Evolutionary conservation across 768 basidiomycete genomes (phyloP).

Genomic region (Pleurotus citrinopileatus): DNA sequence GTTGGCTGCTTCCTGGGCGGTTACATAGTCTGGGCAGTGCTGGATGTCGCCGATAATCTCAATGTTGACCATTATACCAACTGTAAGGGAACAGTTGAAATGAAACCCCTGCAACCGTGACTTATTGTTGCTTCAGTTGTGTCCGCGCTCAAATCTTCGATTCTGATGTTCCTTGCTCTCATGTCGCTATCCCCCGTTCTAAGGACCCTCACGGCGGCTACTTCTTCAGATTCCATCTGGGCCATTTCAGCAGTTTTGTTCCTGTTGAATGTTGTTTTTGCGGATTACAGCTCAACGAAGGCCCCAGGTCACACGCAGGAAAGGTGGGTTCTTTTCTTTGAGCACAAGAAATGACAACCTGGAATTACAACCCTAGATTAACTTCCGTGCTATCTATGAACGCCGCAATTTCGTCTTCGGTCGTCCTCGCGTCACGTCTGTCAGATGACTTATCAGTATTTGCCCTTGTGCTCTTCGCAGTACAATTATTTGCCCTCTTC

Average conservation of each 20-base stretch:
- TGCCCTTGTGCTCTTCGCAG: constrained; percentile 80
- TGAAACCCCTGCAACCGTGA: constrained; percentile 17
- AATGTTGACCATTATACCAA: constrained; percentile 25
- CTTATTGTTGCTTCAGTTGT: not conserved
- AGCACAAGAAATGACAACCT: constrained; percentile 17
- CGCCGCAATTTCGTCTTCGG: constrained; percentile 88
- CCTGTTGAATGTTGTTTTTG: constrained; percentile 75
- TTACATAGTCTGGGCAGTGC: constrained; percentile 60
- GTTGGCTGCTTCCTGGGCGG: constrained; percentile 57
- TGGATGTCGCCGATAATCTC: constrained; percentile 30
- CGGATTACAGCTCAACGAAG: constrained; percentile 68
- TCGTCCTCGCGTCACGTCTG: constrained; percentile 90
- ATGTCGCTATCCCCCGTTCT: constrained; percentile 90
- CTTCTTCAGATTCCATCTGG: constrained; percentile 97
- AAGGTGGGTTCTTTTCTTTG: constrained; percentile 41
- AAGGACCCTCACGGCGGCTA: constrained; percentile 89
- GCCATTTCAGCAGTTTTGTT: constrained; percentile 87
- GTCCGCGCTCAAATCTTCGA: constrained; percentile 55
- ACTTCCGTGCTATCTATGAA: constrained; percentile 87
- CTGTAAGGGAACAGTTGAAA: constrained; percentile 17
- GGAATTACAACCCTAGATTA: constrained; percentile 43
- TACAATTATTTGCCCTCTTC: constrained; percentile 81
- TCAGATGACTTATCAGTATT: constrained; percentile 84
- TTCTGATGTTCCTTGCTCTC: constrained; percentile 85
- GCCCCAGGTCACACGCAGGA: constrained; percentile 47